Base-by-base conservation (phyloP, 805 yeast genomes). In the Sugiyamaella americana region DNA sequence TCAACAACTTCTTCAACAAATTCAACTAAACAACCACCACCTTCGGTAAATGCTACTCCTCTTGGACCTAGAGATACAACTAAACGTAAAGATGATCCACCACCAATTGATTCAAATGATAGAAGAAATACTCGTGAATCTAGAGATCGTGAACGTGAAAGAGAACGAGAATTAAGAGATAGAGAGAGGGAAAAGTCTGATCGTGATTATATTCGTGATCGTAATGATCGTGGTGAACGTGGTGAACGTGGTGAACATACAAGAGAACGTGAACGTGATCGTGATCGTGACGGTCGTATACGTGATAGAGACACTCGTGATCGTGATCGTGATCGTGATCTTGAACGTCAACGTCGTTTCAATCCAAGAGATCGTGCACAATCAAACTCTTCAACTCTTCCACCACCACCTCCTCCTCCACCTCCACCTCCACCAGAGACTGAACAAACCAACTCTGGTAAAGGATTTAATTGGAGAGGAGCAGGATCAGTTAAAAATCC, bases 141-240 rank as follows among this genome's bases (percentile, higher is more conserved):
- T 13, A 18, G 38, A 8, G 32, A 26, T 8, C 32, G 32, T 13
- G 32, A 26, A 13, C 32, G 32, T 26, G 32, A 26, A 26, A 8
- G 42, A n/a, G 41, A 46, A 20, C 47, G 53, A 26, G 54, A 51
- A 8, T 35, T 37, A 8, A 4, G 29, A 5, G 47, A 41, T 16
- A 43, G 53, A 24, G 58, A 51, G 8, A 36, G 49, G 35, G 56
- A 53, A n/a, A n/a, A n/a, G n/a, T n/a, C n/a, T n/a, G n/a, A n/a
- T n/a, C n/a, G n/a, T n/a, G n/a, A n/a, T n/a, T n/a, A n/a, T n/a
- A n/a, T n/a, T n/a, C n/a, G n/a, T 1, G 47, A 47, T 6, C 23
- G 41, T 34, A 40, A 45, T 5, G 37, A 29, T 19, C 36, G 21
- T 8, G 32, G 21, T 18, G 21, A 19, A 35, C 18, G 21, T 13